A percentile compares a stretch with the other conserved stretches of the same genome.
These are phyloP conservation scores for Lasiodiplodia sp. DNA, from an alignment of 2,329 filamentous ascomycete genomes.

Conservation along the genomic window DNA sequence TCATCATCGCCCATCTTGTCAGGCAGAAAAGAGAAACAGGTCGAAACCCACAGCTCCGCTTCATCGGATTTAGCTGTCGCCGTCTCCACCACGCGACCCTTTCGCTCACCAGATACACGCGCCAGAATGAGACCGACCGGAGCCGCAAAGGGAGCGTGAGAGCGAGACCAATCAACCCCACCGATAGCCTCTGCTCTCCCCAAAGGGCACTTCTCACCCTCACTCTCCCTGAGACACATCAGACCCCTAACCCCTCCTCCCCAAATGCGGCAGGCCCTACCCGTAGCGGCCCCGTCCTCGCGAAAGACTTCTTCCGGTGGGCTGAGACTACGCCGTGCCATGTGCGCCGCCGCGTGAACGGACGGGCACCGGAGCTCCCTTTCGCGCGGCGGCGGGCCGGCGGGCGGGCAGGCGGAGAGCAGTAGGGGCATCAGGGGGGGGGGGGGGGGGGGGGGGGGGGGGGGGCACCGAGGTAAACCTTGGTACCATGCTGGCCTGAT, in stretches of 20 bases:
- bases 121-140: not conserved
- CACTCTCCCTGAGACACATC: conserved; percentile 19
- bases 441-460: not conserved
- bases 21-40: not conserved
- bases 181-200: no score
- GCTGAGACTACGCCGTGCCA: not conserved
- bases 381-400: not conserved
- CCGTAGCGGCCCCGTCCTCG: not conserved
- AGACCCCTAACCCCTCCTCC: not conserved
- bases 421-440: not conserved
- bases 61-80: not conserved
- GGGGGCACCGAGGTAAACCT: not conserved
- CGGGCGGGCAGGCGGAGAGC: not conserved
- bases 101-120: not conserved
- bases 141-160: not conserved
- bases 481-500: not conserved
- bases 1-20: not conserved
- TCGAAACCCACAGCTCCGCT: not conserved
- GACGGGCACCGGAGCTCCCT: not conserved
- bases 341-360: not conserved
- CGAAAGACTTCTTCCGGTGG: conserved; percentile 25
- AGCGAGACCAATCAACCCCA: no score
- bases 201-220: not conserved
- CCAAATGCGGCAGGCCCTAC: not conserved
- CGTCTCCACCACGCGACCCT: not conserved